These are phyloP conservation scores for Graphium sp. DNA, from an alignment of 2,329 filamentous ascomycete species.

Conservation along the genomic window DNA sequence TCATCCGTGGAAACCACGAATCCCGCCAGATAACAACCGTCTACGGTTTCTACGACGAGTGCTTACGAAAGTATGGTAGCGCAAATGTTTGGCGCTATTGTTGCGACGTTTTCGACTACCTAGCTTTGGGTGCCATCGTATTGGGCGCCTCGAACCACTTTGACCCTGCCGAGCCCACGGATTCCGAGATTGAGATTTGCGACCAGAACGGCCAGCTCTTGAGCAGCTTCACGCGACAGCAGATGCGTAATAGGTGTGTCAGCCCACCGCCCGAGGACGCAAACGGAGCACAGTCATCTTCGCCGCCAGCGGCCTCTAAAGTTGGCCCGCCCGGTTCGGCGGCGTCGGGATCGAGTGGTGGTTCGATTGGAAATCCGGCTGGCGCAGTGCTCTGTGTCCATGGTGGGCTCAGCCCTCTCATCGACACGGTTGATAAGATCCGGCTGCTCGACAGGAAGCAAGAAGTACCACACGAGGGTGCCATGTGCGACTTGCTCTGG, in stretches of 20 bases:
- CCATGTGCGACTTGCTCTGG: slow-evolving; percentile 98
- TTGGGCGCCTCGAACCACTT: slow-evolving; percentile 66
- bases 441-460: slow-evolving; percentile 89
- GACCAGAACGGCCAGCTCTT: slow-evolving; percentile 71
- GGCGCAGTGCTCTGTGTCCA: slow-evolving; percentile 92
- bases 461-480: slow-evolving; percentile 94
- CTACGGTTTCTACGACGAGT: slow-evolving; percentile 97
- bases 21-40: slow-evolving; percentile 94
- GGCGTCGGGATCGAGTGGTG: slow-evolving; percentile 52
- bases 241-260: slow-evolving; percentile 7
- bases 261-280: slow-evolving; percentile 8
- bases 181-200: slow-evolving; percentile 85
- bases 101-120: slow-evolving; percentile 95
- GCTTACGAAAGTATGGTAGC: slow-evolving; percentile 85
- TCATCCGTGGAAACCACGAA: slow-evolving; percentile 91
- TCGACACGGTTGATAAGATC: slow-evolving; percentile 93
- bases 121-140: slow-evolving; percentile 77
- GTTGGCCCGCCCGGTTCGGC: slow-evolving; percentile 66
- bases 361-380: slow-evolving; percentile 47
- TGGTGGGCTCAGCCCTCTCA: slow-evolving; percentile 76
- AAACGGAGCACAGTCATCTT: slow-evolving; percentile 11
- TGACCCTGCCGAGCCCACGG: slow-evolving; percentile 42
- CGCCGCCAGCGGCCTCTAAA: slow-evolving; percentile 11
- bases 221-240: slow-evolving; percentile 46
- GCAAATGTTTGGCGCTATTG: slow-evolving; percentile 96